A percentile compares a stretch with the other conserved stretches of the same genome.
These are phyloP conservation scores for Trichosanthes truncata DNA, from an alignment of 306 rosid species.

Conservation along the genomic window DNA sequence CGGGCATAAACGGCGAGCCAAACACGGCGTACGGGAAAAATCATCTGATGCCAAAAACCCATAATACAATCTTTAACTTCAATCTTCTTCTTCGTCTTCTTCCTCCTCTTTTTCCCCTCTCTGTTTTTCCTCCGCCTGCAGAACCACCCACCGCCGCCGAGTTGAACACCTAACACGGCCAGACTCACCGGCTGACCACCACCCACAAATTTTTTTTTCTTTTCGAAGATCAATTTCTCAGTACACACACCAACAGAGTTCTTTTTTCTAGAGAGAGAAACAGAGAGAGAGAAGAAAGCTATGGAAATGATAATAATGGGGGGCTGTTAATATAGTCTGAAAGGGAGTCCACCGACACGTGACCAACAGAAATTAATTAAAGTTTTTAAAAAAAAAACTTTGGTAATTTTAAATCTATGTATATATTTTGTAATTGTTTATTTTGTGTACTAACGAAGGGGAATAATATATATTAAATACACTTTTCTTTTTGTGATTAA, in stretches of 20 bases:
- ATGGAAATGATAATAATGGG: neutral
- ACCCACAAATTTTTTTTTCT: neutral
- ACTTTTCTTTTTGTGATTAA: neutral
- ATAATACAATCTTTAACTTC: neutral
- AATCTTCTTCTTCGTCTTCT: neutral
- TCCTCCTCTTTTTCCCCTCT: neutral
- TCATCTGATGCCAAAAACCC: slow-evolving; percentile 12
- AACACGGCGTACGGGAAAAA: slow-evolving; percentile 13
- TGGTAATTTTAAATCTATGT: neutral
- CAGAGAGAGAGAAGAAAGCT: neutral
- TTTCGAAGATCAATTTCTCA: neutral
- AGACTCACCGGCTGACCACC: neutral
- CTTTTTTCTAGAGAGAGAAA: neutral
- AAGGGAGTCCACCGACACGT: slow-evolving; percentile 12
- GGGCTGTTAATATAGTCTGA: neutral
- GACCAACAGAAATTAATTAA: neutral
- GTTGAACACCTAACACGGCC: neutral
- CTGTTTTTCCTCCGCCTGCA: neutral
- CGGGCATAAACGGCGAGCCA: slow-evolving; percentile 13
- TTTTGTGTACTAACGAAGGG: neutral
- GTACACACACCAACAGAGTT: neutral
- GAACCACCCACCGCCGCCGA: neutral
- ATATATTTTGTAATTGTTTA: neutral
- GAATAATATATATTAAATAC: neutral
- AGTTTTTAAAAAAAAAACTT: no score